Evolutionary conservation across 1,284 basidiomycete genomes (phyloP), one percentile per base, ranked within the genome.

Genomic region (Inonotus hispidus): DNA sequence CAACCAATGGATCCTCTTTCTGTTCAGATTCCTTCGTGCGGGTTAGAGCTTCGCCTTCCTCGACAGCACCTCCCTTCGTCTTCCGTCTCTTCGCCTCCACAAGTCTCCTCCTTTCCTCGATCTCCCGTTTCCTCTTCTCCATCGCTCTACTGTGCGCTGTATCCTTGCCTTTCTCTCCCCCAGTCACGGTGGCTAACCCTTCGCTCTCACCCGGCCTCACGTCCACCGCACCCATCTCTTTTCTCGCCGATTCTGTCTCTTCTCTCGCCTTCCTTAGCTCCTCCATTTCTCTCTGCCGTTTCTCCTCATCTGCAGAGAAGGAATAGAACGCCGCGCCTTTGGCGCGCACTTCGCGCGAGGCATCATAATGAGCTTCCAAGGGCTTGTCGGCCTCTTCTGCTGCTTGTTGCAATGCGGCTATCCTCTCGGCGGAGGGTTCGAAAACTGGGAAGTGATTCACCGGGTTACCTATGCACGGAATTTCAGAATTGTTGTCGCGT

Each of bases 281-380:
- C 55, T 90, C 88, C 90, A 95, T 90, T 73, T 97, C 88, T 58
- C 76, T 74, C 64, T 74, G 73, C 37, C 95, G 81, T 32, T 80
- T 82, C 61, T 88, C 85, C 67, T 93, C 90, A 68, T 96, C 92
- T 0, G 72, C 80, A 2, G 92, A 90, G 72, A 98, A 95, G 68
- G 90, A 85, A 71, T 95, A 96, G 74, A 90, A 92, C 0, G 84
- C 95, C 0, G 95, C 94, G 37, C 92, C 95, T 68, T 88, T 88
- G n/a, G 88, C 83, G 7, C 95, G 88, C 10, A 89, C 32, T 72
- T 99, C 95, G 56, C 76, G 77, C 0, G 82, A 79, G 0, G 92
- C 81, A 71, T 98, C 92, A 71, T 94, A 98, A 71, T 95, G 93
- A 16, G 82, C 75, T 16, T 83, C 80, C 3, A 92, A 79, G 0